A percentile compares a stretch with the other conserved stretches of the same genome.
These are phyloP conservation scores for Geranomyces michiganensis DNA, from an alignment of 192 early-diverging fungal species.

Conservation along the genomic window DNA sequence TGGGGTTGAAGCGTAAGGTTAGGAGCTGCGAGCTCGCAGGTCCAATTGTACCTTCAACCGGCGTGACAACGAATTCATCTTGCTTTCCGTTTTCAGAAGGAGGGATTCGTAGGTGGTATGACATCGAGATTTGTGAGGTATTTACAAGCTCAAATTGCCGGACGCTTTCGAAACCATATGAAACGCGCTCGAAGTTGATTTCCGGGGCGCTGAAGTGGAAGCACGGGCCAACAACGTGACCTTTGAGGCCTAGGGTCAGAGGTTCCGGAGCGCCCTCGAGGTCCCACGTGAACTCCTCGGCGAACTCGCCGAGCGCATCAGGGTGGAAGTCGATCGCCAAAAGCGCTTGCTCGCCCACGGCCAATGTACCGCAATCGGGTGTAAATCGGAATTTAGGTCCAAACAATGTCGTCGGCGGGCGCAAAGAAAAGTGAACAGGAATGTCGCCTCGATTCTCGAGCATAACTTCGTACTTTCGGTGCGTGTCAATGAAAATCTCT, in stretches of 20 bases:
- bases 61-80: slow-evolving; percentile 47
- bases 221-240: slow-evolving; percentile 59
- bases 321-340: slow-evolving; percentile 49
- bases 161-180: slow-evolving; percentile 51
- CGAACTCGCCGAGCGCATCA: slow-evolving; percentile 55
- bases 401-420: slow-evolving; percentile 36
- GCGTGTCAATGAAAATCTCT: slow-evolving; percentile 58
- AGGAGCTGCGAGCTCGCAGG: slow-evolving; percentile 32
- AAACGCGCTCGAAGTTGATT: slow-evolving; percentile 48
- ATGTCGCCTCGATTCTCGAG: slow-evolving; percentile 64
- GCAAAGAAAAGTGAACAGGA: slow-evolving; percentile 36
- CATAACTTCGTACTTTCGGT: slow-evolving; percentile 57
- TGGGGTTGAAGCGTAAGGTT: slow-evolving; percentile 48
- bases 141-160: slow-evolving; percentile 45
- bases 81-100: slow-evolving; percentile 17
- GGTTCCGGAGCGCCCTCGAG: slow-evolving; percentile 53
- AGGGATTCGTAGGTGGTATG: slow-evolving; percentile 38
- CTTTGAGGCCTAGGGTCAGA: slow-evolving; percentile 45
- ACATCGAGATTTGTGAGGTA: slow-evolving; percentile 61
- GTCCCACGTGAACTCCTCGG: slow-evolving; percentile 57
- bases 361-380: slow-evolving; percentile 47
- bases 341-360: slow-evolving; percentile 46
- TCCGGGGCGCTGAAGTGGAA: slow-evolving; percentile 52
- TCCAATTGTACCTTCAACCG: slow-evolving; percentile 38
- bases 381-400: slow-evolving; percentile 55